Base-by-base conservation (phyloP, 1,284 basidiomycete species). In the Cutaneotrichosporon mucoides region DNA sequence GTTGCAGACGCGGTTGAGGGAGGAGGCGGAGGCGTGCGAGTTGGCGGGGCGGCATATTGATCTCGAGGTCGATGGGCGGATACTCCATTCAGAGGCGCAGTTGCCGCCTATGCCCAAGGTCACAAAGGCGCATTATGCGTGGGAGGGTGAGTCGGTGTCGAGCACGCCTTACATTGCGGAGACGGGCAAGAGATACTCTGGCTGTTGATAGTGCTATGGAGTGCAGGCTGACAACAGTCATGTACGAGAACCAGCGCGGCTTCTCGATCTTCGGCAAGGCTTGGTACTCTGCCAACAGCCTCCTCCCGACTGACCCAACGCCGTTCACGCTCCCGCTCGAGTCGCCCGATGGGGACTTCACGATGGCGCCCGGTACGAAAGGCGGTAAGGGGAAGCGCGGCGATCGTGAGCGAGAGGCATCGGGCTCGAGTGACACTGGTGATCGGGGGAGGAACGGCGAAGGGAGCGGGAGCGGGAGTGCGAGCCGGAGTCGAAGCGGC, bases 111-210 rank as follows among this genome's bases (percentile, higher is more conserved):
- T 38, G 11, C 13, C 49, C 10, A 34, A 43, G 9, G 49, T 41
- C 1, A 42, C 45, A 15, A 55, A 53, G 13, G 41, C 47, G 1
- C 43, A 34, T 5, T 90, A 91, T 49, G 73, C 76, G 66, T 93
- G 90, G 90, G 84, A 83, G 66, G 76, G 89, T 89, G 70, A 68
- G 86, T 81, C 38, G 38, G 2, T 8, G 12, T 8, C 2, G 12
- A 12, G 38, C 9, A 40, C 5, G 24, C 24, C 24, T 24, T 24
- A 24, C 24, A 24, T 2, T 24, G 3, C 24, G 2, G 24, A 24
- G 24, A 24, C 24, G 2, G 24, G 24, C 24, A 24, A 24, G 24
- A 24, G 24, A 24, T 24, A 2, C 24, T 24, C 24, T 24, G 24
- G 24, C 24, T 24, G 24, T 24, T 24, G 24, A 24, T 24, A 3